Base-by-base conservation (phyloP, 345 rosid genomes). In the Dovyalis caffra region DNA sequence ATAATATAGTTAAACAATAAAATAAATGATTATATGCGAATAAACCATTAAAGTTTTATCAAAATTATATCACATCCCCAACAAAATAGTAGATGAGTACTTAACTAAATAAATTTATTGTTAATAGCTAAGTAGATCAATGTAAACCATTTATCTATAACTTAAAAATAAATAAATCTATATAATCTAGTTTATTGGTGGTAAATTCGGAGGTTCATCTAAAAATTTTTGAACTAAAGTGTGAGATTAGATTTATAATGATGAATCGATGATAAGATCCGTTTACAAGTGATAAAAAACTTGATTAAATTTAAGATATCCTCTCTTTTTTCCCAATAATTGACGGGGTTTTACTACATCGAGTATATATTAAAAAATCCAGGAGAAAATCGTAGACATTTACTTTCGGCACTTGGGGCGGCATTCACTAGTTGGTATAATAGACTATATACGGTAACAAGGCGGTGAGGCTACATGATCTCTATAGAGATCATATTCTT, bases 311-410 rank as follows among this genome's bases (percentile, higher is more conserved):
- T 47, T 47, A 16, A 47, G 53, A 47, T 16, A 4, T 57, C 63
- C 63, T 20, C n/a, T n/a, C n/a, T n/a, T n/a, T 66, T 35, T 63
- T 58, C 2, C 34, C 57, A 71, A 28, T 18, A 6, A 49, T 64
- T 34, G 74, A 66, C 79, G 91, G 98, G 99, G 53, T 73, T 95
- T 73, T 92, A 95, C 74, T 95, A 95, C 86, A 95, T 95, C 12
- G 97, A 95, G 80, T 92, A 91, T 60, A 88, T 93, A 0, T 82
- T 95, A 69, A 94, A 91, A 86, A 92, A 87, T 84, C 97, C 99
- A 0, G 97, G 97, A 18, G 97, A 92, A 60, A 79, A 88, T 66
- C 87, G 82, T 33, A 88, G 81, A 73, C 90, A 95, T 82, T 80
- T 95, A 88, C 84, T 73, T 75, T 79, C 95, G 32, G 97, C 94